Base-by-base conservation (phyloP, 2,329 filamentous ascomycete genomes). In the Beauveria bassiana region DNA sequence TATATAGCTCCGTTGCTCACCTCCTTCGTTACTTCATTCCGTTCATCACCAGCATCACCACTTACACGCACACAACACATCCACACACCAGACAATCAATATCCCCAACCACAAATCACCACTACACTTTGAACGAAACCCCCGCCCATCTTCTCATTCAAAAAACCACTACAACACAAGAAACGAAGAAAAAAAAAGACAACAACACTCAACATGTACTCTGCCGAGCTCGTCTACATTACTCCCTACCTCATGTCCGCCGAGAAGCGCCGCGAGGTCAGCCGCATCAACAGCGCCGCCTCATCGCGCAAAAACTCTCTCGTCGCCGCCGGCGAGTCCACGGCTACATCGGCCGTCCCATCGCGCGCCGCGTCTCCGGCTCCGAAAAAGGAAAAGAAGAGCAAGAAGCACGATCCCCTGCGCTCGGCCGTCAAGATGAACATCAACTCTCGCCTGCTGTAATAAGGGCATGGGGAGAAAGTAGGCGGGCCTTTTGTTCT, bases 201-300 rank as follows among this genome's bases (percentile, higher is more conserved):
- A 28, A 45, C 8, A 34, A 12, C 38, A 28, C 40, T 24, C 24
- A 47, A 42, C 45, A 62, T 63, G 61, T 61, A 52, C 57, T 56
- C 61, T 20, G 50, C 57, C 51, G 61, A 63, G 7, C 56, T 60
- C 52, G 57, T 57, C 57, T 63, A 56, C 57, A 57, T 63, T 46
- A 46, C 61, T 40, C 56, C 61, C 38, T 63, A 60, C 57, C 46
- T 58, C 53, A 62, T 58, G 61, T 38, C 53, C 38, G 57, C 56
- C 46, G 40, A 50, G 42, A 49, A 45, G 22, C 40, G 43, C 43
- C 58, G 58, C 40, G 58, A 53, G 40, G 45, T 53, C 49, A 55
- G 47, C n/a, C 42, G 42, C 40, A 47, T 52, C 61, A 55, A 53
- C 57, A 59, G 55, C 50, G 61, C 61, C 38, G 56, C 61, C 57